phyloP scores from a whole-genome alignment of 306 rosid genomes.

The Prunus mongolica region DNA sequence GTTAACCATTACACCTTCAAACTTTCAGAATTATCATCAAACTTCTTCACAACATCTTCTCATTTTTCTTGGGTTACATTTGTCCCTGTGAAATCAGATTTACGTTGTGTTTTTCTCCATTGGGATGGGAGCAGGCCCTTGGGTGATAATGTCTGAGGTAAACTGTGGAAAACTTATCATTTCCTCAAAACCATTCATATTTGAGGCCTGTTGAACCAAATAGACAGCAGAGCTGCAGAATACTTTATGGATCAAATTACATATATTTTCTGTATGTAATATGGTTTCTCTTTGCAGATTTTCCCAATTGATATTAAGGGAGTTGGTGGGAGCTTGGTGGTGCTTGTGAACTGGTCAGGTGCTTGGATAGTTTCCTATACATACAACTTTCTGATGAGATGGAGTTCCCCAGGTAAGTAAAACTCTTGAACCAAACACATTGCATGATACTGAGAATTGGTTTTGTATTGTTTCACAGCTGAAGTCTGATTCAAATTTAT shows the following conservation, averaged over 20 bases:
- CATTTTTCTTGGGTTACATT: neutral
- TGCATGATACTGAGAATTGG: too few relatives aligned
- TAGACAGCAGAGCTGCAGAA: neutral
- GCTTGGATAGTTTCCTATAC: constrained; percentile 84
- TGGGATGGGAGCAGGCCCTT: constrained; percentile 82
- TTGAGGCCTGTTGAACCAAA: neutral
- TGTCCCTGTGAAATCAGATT: constrained; percentile 38
- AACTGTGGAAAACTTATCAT: neutral
- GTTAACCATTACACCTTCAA: neutral
- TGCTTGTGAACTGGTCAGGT: constrained; percentile 69
- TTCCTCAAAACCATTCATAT: neutral
- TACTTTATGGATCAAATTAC: neutral
- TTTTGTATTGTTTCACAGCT: neutral
- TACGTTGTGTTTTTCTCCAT: constrained; percentile 60
- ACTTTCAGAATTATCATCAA: neutral
- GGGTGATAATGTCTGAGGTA: constrained; percentile 98
- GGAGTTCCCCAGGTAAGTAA: constrained; percentile 67
- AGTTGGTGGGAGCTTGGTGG: constrained; percentile 75
- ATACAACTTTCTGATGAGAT: constrained; percentile 69
- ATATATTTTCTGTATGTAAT: too few relatives aligned
- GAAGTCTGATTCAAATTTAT: neutral
- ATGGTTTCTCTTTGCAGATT: constrained; percentile 38
- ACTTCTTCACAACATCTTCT: neutral
- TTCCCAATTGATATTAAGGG: constrained; percentile 84
- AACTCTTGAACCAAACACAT: neutral